Base-by-base conservation (phyloP, 495 filamentous ascomycete species). In the Elasticomyces elasticus region DNA sequence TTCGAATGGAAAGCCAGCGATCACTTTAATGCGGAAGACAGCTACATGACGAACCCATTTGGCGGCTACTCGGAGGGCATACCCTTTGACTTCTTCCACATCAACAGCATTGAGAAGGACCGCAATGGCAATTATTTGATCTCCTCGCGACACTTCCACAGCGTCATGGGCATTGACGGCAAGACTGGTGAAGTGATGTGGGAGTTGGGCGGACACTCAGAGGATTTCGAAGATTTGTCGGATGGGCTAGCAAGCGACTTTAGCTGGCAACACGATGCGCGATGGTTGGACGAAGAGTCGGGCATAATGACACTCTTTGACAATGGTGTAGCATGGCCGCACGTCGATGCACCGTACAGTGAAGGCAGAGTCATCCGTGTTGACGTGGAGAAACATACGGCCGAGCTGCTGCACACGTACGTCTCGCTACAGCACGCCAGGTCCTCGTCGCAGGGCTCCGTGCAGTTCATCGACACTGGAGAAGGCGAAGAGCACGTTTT, bases 1-100 rank as follows among this genome's bases (percentile, higher is more conserved):
- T 74, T 72, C 53, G 49, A 63, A 48, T 74, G 71, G 71, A 58
- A 65, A 17, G 67, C 67, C 12, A 65, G 62, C 1, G 60, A 73
- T 7, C 69, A 72, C 49, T 66, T 66, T 46, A 51, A 50, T 11
- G 31, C 66, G 10, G 38, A 24, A 33, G 66, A 66, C 33, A 51
- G 60, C 6, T 63, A 56, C 48, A 48, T 62, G 25, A 50, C 37
- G 12, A 44, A 56, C 25, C 60, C 56, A 0, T 49, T 53, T 17
- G 47, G 56, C 50, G 43, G 48, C 30, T 56, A 61, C 43, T 27
- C 41, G 24, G 53, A 54, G 31, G 26, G 42, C 9, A 44, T 45
- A 13, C 58, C 63, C 7, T 67, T 54, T 42, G 63, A 67, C 40
- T 66, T 55, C 58, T 67, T 64, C 56, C 63, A 65, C 54, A 54